A percentile compares a stretch with the other conserved stretches of the same genome.
Evolutionary conservation across 257 asterid species (phyloP).

Genomic region (Rehmannia glutinosa): DNA sequence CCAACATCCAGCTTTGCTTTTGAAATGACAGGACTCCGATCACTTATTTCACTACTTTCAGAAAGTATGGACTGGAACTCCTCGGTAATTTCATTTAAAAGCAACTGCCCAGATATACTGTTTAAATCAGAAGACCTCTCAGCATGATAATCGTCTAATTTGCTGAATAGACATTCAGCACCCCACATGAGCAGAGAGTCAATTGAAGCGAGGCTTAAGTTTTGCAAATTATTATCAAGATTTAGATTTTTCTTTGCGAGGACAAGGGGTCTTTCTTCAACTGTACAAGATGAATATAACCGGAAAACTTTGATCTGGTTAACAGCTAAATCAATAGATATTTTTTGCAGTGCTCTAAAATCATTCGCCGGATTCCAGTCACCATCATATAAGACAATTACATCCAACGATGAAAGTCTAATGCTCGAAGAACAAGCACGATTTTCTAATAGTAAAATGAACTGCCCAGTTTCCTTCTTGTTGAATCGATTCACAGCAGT

Average conservation of each 20-base stretch:
- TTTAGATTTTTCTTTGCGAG: conserved; percentile 55
- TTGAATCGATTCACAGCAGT: conserved; percentile 69
- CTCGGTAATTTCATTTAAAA: conserved; percentile 10
- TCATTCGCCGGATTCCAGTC: conserved; percentile 80
- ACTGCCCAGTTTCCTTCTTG: conserved; percentile 50
- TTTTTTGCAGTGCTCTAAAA: conserved; percentile 56
- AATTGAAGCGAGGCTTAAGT: conserved; percentile 33
- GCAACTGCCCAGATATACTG: conserved; percentile 36
- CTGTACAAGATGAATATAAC: conserved; percentile 66
- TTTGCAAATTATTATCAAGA: conserved; percentile 47
- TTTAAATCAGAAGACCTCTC: conserved; percentile 26
- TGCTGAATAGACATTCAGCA: conserved; percentile 55
- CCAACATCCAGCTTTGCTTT: neutral
- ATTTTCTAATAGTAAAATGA: conserved; percentile 74
- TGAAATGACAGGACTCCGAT: neutral
- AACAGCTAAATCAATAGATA: conserved; percentile 47
- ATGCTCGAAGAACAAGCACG: conserved; percentile 71
- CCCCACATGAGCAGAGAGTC: conserved; percentile 80
- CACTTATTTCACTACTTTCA: neutral
- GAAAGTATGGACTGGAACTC: neutral
- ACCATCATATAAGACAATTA: conserved; percentile 56
- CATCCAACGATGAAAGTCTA: conserved; percentile 57
- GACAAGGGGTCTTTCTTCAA: conserved; percentile 71
- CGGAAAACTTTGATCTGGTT: conserved; percentile 66
- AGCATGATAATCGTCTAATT: conserved; percentile 70